Base-by-base conservation (phyloP, 371 early-diverging fungal genomes). In the Mortierella polycephala region DNA sequence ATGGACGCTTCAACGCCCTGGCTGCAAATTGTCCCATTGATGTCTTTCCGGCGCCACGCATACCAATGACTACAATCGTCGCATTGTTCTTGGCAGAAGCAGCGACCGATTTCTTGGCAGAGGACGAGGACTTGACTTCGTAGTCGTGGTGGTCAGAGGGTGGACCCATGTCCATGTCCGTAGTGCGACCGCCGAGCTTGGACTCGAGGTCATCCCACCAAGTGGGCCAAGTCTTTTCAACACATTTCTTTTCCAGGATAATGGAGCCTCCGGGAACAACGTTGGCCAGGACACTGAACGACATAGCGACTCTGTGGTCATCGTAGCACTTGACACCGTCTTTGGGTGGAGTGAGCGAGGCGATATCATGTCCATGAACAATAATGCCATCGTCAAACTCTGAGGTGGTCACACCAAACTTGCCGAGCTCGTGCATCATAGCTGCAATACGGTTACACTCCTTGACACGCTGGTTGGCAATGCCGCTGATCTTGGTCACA, bases 241-340 rank as follows among this genome's bases (percentile, higher is more conserved):
- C 98, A 75, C 99, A 98, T 72, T 94, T 92, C 82, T 96, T 95
- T 75, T 98, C 97, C 52, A 88, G 90, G 52, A 97, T 89, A 65
- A 93, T 88, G 0, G 94, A 88, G 20, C 92, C 94, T 8, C 85
- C 84, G 11, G 92, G 91, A 16, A 95, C 88, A 30, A 90, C 92
- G 20, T 90, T 91, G 7, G 93, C 91, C 45, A 98, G 83, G 0
- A 98, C 88, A 64, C 93, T 91, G 85, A 98, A 94, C 77, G 95
- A 94, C 98, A 99, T 99, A 14, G 99, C 98, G 45, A 99, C 92
- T 58, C 99, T 94, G 81, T 98, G 99, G 76, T 98, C 98, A 68
- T 98, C 99, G 80, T 96, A 96, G 83, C 97, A 97, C 70, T 93
- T 87, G 60, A 95, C 92, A 18, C 93, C 93, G 60, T 88, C 87